phyloP scores from a whole-genome alignment of 208 protist genomes.

The Trypanosoma boissoni region DNA sequence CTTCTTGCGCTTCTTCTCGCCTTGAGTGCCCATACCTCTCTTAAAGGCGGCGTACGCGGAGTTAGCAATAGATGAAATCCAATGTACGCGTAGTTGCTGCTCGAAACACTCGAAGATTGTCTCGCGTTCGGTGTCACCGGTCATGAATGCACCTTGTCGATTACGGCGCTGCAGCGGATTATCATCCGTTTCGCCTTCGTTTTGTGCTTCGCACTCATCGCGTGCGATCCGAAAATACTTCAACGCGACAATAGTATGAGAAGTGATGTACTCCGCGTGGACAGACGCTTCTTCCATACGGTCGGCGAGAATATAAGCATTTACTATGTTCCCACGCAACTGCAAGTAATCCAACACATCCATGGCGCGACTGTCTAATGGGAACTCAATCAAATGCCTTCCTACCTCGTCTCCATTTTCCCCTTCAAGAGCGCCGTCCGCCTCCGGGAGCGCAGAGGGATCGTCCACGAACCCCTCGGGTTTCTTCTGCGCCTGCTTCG shows the following conservation, averaged over 20 bases:
- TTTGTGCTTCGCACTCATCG: not conserved
- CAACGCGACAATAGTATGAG: slow-evolving; percentile 8
- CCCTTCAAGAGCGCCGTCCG: slow-evolving; percentile 12
- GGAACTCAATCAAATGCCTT: slow-evolving; percentile 18
- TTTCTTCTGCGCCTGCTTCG: not conserved
- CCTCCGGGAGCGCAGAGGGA: not conserved
- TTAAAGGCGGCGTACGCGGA: slow-evolving; percentile 9
- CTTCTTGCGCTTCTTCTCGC: slow-evolving; percentile 27
- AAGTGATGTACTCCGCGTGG: slow-evolving; percentile 19
- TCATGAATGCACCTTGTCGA: not conserved
- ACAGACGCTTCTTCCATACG: slow-evolving; percentile 14
- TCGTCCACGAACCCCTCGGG: not conserved
- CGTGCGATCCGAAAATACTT: slow-evolving; percentile 10
- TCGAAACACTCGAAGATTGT: slow-evolving; percentile 20
- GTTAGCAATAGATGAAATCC: slow-evolving; percentile 21
- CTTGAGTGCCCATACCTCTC: slow-evolving; percentile 7
- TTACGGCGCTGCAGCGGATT: slow-evolving; percentile 5
- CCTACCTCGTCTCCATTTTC: not conserved
- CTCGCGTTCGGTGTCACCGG: slow-evolving; percentile 7
- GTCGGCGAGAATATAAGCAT: slow-evolving; percentile 24
- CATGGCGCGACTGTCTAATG: slow-evolving; percentile 28
- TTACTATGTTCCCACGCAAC: slow-evolving; percentile 26
- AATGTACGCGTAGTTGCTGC: slow-evolving; percentile 24
- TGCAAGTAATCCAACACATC: slow-evolving; percentile 33
- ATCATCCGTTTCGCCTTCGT: not conserved